Conservation (phyloP, 2,329 filamentous ascomycete species). For the Beauveria caledonica region DNA sequence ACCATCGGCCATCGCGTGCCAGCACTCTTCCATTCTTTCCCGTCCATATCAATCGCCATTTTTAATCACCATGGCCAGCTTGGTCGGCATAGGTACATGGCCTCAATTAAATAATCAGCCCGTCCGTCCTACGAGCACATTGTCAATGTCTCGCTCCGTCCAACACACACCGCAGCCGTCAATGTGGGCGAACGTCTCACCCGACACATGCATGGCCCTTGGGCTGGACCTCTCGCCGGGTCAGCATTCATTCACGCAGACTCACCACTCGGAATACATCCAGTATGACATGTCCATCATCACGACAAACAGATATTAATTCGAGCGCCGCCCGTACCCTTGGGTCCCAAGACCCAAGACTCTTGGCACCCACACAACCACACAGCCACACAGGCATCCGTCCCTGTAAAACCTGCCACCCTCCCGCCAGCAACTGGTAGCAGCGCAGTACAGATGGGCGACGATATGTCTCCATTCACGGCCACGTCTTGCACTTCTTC, state of each 20-base stretch:
- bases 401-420: no score
- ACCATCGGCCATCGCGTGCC: no score
- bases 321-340: not conserved
- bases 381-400: no score
- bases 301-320: not conserved
- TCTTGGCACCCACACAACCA: not conserved
- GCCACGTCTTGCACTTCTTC: no score
- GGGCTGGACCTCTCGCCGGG: not conserved
- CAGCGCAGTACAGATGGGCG: no score
- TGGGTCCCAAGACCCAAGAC: not conserved
- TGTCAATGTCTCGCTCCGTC: not conserved
- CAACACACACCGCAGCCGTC: not conserved
- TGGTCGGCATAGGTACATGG: no score
- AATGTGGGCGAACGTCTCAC: not conserved
- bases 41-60: no score
- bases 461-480: no score
- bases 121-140: not conserved
- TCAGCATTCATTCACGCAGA: slow-evolving; percentile 3
- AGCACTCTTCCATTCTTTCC: no score
- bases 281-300: not conserved
- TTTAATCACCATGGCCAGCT: no score
- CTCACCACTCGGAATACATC: not conserved
- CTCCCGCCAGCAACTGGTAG: no score
- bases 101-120: no score
- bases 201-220: not conserved